Evolutionary conservation across 768 basidiomycete species (phyloP), one percentile per base, ranked within the genome.

Genomic region (Pleurotus djamor): DNA sequence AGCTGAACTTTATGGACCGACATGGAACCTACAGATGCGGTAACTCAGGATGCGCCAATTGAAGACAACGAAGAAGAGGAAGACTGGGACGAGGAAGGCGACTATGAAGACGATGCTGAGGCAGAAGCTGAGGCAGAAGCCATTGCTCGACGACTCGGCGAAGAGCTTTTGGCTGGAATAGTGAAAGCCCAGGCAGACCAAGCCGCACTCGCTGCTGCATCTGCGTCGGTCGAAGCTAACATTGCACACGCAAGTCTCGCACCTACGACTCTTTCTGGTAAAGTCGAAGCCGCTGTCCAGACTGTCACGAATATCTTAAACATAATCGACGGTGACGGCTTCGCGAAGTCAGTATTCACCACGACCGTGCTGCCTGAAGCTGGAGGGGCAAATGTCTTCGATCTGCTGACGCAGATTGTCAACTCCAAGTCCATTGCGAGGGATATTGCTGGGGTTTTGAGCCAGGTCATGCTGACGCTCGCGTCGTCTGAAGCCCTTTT

Each of bases 131-230:
- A 90, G 59, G 89, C 89, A 2, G 83, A 87, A 62, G 89, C 87
- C 65, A 89, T 90, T 64, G 88, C 88, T 4, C 80, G 87, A 48
- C 77, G 86, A 32, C 73, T 93, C 34, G 85, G 87, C n/a, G 88
- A 88, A 63, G 85, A 92, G 60, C 77, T 92, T 5, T 87, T 85
- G 83, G 91, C 89, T 3, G 88, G 90, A 64, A 87, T 92, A 51
- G 84, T 74, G 66, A 87, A 83, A 67, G 87, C 80, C 4, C 84
- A 81, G 61, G 81, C 80, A 4, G 80, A 70, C 43, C 72, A 67
- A 8, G 68, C 71, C 14, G 59, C 62, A 49, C 62, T 65, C 6
- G 37, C 47, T 37, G 34, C 61, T 35, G 54, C 59, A 5, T 43
- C 62, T 16, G 8, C 61, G 17, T 38, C 60, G 35, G 56, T 44